Evolutionary conservation across 441 rosid species (phyloP).

Genomic region (Erysimum cheiri): DNA sequence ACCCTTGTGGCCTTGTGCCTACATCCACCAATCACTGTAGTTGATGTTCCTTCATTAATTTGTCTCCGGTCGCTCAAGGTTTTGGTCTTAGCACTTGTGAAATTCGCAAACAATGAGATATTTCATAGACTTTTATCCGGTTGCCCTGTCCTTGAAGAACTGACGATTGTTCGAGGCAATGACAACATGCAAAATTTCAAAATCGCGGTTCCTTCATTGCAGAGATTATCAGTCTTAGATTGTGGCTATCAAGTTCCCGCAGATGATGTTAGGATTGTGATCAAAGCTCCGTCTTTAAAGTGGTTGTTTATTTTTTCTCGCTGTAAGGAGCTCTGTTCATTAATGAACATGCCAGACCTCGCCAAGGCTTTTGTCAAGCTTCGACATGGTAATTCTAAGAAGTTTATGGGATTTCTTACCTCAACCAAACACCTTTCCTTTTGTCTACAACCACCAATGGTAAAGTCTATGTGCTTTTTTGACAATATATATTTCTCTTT

Average conservation of each 20-base stretch:
- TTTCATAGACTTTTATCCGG: no score
- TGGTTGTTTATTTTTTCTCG: no score
- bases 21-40: no score
- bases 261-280: background rate
- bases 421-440: slow-evolving; percentile 14
- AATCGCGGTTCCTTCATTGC: background rate
- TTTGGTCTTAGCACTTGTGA: no score
- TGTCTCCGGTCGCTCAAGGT: no score
- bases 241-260: background rate
- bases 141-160: no score
- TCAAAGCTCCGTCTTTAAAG: slow-evolving; percentile 18
- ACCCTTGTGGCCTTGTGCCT: no score
- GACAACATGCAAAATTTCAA: background rate
- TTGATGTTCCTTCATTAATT: no score
- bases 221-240: background rate
- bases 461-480: background rate
- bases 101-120: no score
- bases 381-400: slow-evolving; percentile 3
- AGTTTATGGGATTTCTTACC: slow-evolving; percentile 13
- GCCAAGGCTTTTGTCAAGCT: background rate
- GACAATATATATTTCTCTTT: no score
- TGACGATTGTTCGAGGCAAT: no score
- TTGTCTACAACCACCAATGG: slow-evolving; percentile 14
- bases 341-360: background rate
- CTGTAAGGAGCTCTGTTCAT: no score